A percentile compares a stretch with the other conserved stretches of the same genome.
Evolutionary conservation across 2,329 filamentous ascomycete species (phyloP).

Genomic region (Xylaria sp.): DNA sequence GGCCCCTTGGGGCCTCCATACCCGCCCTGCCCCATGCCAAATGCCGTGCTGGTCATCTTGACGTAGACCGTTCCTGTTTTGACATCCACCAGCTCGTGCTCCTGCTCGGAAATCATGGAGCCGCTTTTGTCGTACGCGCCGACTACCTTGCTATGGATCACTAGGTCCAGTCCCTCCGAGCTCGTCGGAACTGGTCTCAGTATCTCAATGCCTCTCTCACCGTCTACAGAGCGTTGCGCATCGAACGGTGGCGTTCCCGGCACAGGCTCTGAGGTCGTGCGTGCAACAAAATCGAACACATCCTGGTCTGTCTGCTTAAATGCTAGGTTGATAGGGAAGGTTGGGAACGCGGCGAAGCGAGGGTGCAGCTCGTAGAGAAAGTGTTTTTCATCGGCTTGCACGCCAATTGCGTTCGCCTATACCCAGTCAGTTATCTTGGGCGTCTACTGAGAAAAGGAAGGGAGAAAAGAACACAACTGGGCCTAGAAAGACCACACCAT

Average conservation of each 20-base stretch:
- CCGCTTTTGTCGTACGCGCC: conserved; percentile 60
- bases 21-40: conserved; percentile 59
- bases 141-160: conserved; percentile 55
- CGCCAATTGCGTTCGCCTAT: conserved; percentile 55
- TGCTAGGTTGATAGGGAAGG: conserved; percentile 58
- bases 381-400: conserved; percentile 54
- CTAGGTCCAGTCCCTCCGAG: conserved; percentile 35
- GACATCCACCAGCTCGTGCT: conserved; percentile 54
- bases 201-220: conserved; percentile 37
- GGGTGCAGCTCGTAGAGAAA: conserved; percentile 59
- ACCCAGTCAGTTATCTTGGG: too few species aligned
- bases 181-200: conserved; percentile 34
- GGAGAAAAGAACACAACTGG: too few species aligned
- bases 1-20: conserved; percentile 57
- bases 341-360: conserved; percentile 58
- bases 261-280: conserved; percentile 33
- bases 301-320: conserved; percentile 60
- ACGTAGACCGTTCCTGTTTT: conserved; percentile 54
- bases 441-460: too few species aligned
- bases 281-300: conserved; percentile 35
- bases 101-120: conserved; percentile 56
- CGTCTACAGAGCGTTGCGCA: conserved; percentile 34
- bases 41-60: conserved; percentile 54
- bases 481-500: neutral
- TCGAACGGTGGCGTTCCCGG: conserved; percentile 36